Percentiles rank a stretch among this genome's conserved stretches.
Conservation (phyloP, 2,329 filamentous ascomycete genomes). For the Teratosphaeria epicoccoides region DNA sequence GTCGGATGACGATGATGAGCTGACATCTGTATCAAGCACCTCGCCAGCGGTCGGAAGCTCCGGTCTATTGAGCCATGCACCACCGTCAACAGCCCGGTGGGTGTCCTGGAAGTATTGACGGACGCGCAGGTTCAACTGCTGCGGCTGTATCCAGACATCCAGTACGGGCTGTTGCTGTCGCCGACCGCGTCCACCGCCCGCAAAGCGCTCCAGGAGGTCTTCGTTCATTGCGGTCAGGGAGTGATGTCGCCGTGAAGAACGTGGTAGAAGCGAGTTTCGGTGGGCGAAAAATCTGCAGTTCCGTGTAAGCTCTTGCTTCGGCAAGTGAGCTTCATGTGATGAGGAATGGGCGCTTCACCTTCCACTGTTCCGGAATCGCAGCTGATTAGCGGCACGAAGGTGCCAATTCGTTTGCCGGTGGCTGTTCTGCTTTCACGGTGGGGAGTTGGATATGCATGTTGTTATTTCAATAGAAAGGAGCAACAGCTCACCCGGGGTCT, state of each 20-base stretch:
- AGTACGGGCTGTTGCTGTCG: background rate
- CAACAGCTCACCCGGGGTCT: background rate
- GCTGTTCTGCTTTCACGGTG: background rate
- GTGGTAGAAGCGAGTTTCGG: background rate
- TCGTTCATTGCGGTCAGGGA: slow-evolving; percentile 19
- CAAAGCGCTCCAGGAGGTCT: slow-evolving; percentile 20
- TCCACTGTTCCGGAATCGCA: background rate
- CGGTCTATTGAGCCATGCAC: slow-evolving; percentile 28
- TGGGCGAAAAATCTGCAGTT: background rate
- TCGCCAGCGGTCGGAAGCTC: slow-evolving; percentile 48
- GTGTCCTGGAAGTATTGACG: slow-evolving; percentile 18
- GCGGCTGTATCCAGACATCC: slow-evolving; percentile 14
- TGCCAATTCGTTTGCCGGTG: too few species aligned
- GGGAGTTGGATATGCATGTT: background rate
- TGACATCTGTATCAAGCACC: slow-evolving; percentile 30
- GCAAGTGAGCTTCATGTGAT: background rate
- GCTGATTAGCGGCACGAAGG: too few species aligned
- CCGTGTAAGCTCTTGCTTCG: background rate
- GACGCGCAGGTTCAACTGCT: slow-evolving; percentile 18
- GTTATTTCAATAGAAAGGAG: background rate
- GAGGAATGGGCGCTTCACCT: background rate
- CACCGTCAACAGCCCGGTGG: slow-evolving; percentile 8
- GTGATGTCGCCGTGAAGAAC: background rate
- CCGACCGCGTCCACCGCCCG: background rate
- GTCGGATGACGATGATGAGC: slow-evolving; percentile 7